Evolutionary conservation across 805 yeast species (phyloP), one percentile per base, ranked within the genome.

Genomic region (Brettanomyces anomalus): DNA sequence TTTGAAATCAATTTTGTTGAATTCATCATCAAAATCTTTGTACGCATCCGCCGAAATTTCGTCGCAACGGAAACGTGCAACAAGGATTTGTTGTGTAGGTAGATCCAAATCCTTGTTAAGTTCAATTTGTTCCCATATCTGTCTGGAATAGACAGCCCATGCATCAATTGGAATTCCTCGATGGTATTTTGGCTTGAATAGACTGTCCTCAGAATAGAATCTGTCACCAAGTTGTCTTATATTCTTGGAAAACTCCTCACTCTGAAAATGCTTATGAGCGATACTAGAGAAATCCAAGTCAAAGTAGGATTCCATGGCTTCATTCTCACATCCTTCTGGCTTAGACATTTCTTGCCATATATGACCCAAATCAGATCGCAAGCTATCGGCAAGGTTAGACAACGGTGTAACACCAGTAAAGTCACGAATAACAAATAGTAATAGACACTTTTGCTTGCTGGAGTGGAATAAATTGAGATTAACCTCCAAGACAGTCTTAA

Each of bases 401-500:
- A 86, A 61, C 2, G 97, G 94, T 0, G 97, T 89, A 18, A 76
- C 74, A 2, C 96, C 97, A 18, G 88, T 71, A 60, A 85, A 89
- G 62, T 93, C 98, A 56, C 98, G 76, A 41, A 93, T 83, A 24
- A 93, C 97, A 66, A 93, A 89, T 48, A 93, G 65, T 33, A 86
- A 57, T 36, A 85, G 67, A 35, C 85, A 81, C 54, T 82, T 68
- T 46, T 61, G 58, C 33, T 67, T 70, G 19, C n/a, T 35, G 42
- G 76, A 68, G 39, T 89, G 90, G 61, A 93, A 93, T 32, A 93
- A 67, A 2, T 93, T 76, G 50, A 93, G 66, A 60, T 93, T 90
- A 28, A 93, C 98, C 58, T 93, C 98, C 64, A 93, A 88, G 3
- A 93, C 98, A 0, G 98, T 93, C 58, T 89, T 89, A 51, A 93